These are phyloP conservation scores for Raphanus sativus DNA, from an alignment of 345 rosid species.

Conservation along the genomic window DNA sequence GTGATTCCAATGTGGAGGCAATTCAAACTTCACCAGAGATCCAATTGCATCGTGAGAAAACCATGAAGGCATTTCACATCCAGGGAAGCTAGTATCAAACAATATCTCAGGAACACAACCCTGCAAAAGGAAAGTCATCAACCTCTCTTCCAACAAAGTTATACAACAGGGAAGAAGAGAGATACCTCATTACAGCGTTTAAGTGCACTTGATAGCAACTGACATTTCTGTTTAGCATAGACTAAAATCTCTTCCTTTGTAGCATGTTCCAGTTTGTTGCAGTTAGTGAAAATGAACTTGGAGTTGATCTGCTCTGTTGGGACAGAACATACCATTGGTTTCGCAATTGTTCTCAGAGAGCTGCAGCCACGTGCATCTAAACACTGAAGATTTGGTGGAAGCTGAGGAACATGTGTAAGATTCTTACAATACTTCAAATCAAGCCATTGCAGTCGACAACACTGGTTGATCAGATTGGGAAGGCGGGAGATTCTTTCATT, in stretches of 20 bases:
- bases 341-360: neutral
- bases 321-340: neutral
- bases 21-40: conserved; percentile 13
- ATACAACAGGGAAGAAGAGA: neutral
- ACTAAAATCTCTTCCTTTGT: conserved; percentile 11
- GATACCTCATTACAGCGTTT: conserved; percentile 12
- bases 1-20: conserved; percentile 22
- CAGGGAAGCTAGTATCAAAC: conserved; percentile 11
- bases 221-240: conserved; percentile 1
- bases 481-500: neutral
- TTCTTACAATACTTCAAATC: conserved; percentile 19
- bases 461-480: neutral
- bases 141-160: neutral
- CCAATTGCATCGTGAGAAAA: conserved; percentile 8
- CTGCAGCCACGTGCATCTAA: conserved; percentile 13
- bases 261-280: conserved; percentile 7
- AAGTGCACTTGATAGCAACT: neutral
- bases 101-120: conserved; percentile 15
- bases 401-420: conserved; percentile 14
- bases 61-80: conserved; percentile 29
- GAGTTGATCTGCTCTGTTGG: neutral
- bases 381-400: conserved; percentile 28
- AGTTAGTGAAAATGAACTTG: conserved; percentile 28
- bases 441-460: conserved; percentile 12
- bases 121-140: neutral